These are phyloP conservation scores for Colletotrichum sojae DNA, from an alignment of 2,329 filamentous ascomycete species.

Conservation along the genomic window DNA sequence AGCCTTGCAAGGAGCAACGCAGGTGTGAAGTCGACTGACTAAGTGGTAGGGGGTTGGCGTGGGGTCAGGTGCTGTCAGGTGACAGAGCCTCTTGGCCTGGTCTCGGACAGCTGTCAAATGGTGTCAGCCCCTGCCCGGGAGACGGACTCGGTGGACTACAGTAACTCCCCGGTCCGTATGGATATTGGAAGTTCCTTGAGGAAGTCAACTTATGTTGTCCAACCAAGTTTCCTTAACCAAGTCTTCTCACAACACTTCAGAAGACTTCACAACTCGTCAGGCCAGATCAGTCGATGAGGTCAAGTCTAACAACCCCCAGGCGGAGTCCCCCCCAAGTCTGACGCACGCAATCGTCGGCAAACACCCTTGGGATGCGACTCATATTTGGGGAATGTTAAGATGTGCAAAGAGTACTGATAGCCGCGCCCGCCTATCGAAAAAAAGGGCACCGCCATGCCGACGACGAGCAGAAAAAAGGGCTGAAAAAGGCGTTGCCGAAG, in stretches of 20 bases:
- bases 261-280: no score
- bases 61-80: background rate
- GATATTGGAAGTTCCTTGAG: no score
- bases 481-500: slow-evolving; percentile 15
- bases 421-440: slow-evolving; percentile 3
- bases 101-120: background rate
- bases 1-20: slow-evolving; percentile 12
- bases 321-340: no score
- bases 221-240: no score
- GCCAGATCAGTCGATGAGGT: no score
- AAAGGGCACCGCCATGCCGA: background rate
- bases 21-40: background rate
- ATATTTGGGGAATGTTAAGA: slow-evolving; percentile 35
- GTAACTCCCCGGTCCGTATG: no score
- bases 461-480: slow-evolving; percentile 3
- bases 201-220: no score
- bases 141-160: no score
- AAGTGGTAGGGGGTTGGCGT: background rate
- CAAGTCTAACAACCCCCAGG: no score
- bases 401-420: slow-evolving; percentile 24
- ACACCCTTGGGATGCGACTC: slow-evolving; percentile 15
- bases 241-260: no score
- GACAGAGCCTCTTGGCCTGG: background rate
- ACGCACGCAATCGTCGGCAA: no score
- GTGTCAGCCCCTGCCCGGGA: no score